Conservation (phyloP, 805 yeast genomes). For the Candida boidinii region DNA sequence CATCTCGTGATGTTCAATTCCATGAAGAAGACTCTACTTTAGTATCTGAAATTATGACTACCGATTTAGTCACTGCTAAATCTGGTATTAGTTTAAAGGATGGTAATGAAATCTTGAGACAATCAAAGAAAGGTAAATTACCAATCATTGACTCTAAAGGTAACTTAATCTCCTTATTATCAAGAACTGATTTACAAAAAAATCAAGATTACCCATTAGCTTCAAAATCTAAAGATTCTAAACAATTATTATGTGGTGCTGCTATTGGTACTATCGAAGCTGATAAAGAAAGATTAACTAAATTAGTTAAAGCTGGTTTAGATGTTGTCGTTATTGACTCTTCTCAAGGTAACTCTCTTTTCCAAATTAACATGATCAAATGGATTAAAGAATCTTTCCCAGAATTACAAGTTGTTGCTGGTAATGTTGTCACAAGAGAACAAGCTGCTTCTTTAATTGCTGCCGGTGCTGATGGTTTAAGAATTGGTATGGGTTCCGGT, state of each 20-base stretch:
- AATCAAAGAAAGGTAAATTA: conserved; percentile 94
- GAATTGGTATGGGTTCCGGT: conserved; percentile 99
- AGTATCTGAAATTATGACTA: conserved; percentile 83
- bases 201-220: conserved; percentile 91
- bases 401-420: conserved; percentile 84
- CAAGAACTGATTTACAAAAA: conserved; percentile 96
- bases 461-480: conserved; percentile 96
- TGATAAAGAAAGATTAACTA: conserved; percentile 75
- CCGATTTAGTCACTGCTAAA: conserved; percentile 73
- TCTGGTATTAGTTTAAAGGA: conserved; percentile 73
- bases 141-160: conserved; percentile 80
- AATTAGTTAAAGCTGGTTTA: conserved; percentile 91
- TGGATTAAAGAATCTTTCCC: conserved; percentile 81
- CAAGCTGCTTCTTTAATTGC: conserved; percentile 93
- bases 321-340: conserved; percentile 95
- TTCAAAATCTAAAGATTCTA: conserved; percentile 84
- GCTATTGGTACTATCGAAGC: conserved; percentile 92
- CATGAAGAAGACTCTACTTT: conserved; percentile 58
- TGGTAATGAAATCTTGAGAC: conserved; percentile 86
- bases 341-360: conserved; percentile 93
- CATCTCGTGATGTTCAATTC: conserved; percentile 96
- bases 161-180: conserved; percentile 76
- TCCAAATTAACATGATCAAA: conserved; percentile 89
- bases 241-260: conserved; percentile 97
- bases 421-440: conserved; percentile 98